These are phyloP conservation scores for Prunus fruticosa DNA, from an alignment of 306 rosid species.

Conservation along the genomic window DNA sequence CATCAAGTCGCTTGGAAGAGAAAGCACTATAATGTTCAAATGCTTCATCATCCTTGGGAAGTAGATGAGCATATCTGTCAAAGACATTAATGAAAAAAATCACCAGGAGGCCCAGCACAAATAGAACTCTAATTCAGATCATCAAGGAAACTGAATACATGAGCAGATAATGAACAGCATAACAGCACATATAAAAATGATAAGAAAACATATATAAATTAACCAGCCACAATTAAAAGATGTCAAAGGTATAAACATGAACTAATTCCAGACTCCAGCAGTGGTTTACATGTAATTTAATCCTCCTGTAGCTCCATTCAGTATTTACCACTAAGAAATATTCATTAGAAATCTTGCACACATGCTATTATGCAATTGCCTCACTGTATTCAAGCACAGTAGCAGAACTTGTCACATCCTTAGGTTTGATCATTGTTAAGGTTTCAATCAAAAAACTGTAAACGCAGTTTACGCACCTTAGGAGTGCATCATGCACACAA, in stretches of 20 bases:
- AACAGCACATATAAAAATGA: neutral
- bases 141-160: neutral
- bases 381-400: neutral
- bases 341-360: neutral
- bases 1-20: constrained; percentile 87
- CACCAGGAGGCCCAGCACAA: neutral
- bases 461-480: neutral
- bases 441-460: neutral
- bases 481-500: neutral
- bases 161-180: neutral
- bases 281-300: neutral
- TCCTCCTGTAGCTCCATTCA: neutral
- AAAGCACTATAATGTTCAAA: constrained; percentile 76
- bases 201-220: neutral
- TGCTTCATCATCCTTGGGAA: constrained; percentile 85
- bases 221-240: neutral
- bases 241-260: neutral
- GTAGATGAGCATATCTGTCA: constrained; percentile 82
- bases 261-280: neutral
- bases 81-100: neutral
- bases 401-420: neutral
- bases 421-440: neutral
- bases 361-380: neutral
- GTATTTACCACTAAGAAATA: neutral
- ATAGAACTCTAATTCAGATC: neutral